These are phyloP conservation scores for Isabelozyma gotoi DNA, from an alignment of 805 yeast species.

Conservation along the genomic window DNA sequence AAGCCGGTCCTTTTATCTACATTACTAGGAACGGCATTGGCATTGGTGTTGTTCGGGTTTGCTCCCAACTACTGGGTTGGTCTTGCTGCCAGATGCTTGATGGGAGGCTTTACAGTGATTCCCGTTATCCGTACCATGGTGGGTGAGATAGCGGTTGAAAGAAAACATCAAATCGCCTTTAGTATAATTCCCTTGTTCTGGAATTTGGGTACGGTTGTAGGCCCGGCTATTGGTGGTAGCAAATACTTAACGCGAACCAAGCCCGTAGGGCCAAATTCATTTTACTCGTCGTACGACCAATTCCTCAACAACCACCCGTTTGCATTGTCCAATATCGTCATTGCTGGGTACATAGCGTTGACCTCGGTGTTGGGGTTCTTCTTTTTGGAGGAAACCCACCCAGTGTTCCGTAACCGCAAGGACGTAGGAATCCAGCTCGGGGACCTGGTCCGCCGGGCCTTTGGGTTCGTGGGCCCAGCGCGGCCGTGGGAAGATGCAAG, in stretches of 20 bases:
- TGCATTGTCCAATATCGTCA: slow-evolving; percentile 51
- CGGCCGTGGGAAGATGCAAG: slow-evolving; percentile 17
- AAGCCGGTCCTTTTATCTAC: slow-evolving; percentile 55
- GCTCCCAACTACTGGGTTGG: slow-evolving; percentile 53
- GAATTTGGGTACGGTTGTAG: slow-evolving; percentile 60
- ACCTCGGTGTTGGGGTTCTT: slow-evolving; percentile 41
- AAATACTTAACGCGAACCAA: not conserved
- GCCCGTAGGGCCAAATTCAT: slow-evolving; percentile 29
- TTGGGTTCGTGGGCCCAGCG: slow-evolving; percentile 17
- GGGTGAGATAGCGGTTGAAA: slow-evolving; percentile 58
- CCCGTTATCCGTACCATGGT: slow-evolving; percentile 62
- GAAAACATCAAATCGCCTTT: slow-evolving; percentile 61
- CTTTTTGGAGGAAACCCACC: slow-evolving; percentile 56
- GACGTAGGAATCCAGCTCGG: slow-evolving; percentile 50
- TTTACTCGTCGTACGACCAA: slow-evolving; percentile 41
- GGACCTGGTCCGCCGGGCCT: slow-evolving; percentile 21
- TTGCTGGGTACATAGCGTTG: slow-evolving; percentile 34
- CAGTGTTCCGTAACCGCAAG: slow-evolving; percentile 29
- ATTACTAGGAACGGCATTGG: slow-evolving; percentile 48
- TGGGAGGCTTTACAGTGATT: slow-evolving; percentile 61
- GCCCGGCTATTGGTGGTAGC: slow-evolving; percentile 51
- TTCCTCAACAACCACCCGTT: slow-evolving; percentile 45
- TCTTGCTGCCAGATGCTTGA: slow-evolving; percentile 48
- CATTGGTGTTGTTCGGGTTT: slow-evolving; percentile 54
- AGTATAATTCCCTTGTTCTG: slow-evolving; percentile 60